A percentile compares a stretch with the other conserved stretches of the same genome.
These are phyloP conservation scores for Gorgonomyces haynaldii DNA, from an alignment of 192 early-diverging fungal species.

Conservation along the genomic window DNA sequence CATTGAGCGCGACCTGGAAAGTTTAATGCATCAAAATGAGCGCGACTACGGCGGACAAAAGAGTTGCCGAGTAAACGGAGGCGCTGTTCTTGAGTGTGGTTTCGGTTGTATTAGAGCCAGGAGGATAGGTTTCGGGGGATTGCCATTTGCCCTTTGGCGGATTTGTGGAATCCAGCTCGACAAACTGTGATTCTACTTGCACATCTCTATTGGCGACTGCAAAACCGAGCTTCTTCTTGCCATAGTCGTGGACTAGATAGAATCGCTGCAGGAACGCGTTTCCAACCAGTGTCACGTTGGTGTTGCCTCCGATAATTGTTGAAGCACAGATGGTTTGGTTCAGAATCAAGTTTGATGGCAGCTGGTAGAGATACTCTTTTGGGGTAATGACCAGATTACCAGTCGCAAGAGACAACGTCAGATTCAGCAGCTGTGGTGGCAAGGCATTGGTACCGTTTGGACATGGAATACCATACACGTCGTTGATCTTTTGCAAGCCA, in stretches of 20 bases:
- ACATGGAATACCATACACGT: constrained; percentile 2
- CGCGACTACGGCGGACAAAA: too few relatives aligned
- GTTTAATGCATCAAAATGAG: too few relatives aligned
- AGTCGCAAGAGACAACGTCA: background rate
- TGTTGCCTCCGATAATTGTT: background rate
- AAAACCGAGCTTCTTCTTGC: constrained; percentile 10
- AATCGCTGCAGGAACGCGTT: background rate
- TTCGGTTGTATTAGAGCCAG: too few relatives aligned
- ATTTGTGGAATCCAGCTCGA: background rate
- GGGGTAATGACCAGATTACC: background rate
- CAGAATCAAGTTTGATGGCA: background rate
- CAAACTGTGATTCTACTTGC: background rate
- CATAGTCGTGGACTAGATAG: constrained; percentile 1
- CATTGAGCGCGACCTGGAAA: too few relatives aligned
- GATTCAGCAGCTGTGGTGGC: background rate
- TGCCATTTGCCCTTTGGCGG: background rate
- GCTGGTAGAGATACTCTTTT: background rate
- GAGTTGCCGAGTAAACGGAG: too few relatives aligned
- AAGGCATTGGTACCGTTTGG: constrained; percentile 2
- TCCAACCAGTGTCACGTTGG: background rate
- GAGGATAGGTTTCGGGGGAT: too few relatives aligned
- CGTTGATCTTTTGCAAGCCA: background rate
- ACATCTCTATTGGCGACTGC: constrained; percentile 9
- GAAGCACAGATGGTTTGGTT: background rate
- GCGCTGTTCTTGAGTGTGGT: too few relatives aligned